Conservation (phyloP, 768 basidiomycete genomes). For the Rubroboletus pulcherrimus region DNA sequence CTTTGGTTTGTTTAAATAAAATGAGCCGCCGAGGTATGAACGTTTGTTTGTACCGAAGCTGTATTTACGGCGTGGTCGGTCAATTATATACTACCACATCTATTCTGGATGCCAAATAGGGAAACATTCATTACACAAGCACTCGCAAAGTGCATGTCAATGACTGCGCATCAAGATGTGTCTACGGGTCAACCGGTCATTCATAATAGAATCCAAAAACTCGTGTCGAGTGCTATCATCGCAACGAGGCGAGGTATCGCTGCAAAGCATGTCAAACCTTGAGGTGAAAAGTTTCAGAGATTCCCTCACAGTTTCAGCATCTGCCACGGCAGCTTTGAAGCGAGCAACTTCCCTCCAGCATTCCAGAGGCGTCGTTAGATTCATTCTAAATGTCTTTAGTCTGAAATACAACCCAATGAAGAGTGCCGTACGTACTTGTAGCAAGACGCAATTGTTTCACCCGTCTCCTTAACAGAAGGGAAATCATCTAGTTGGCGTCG, state of each 20-base stretch:
- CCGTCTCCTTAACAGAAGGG: slow-evolving; percentile 52
- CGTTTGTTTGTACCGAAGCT: too few relatives aligned
- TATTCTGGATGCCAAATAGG: too few relatives aligned
- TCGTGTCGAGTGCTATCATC: slow-evolving; percentile 25
- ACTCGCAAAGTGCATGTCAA: neutral
- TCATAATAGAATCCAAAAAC: neutral
- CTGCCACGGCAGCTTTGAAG: slow-evolving; percentile 67
- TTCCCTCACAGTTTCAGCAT: slow-evolving; percentile 60
- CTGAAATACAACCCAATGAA: neutral
- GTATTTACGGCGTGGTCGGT: too few relatives aligned
- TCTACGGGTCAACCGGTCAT: neutral
- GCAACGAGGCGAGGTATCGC: slow-evolving; percentile 63
- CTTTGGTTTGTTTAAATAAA: too few relatives aligned
- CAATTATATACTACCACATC: too few relatives aligned
- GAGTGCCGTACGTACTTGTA: slow-evolving; percentile 50
- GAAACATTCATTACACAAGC: neutral
- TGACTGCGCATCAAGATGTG: neutral
- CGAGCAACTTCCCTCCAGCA: slow-evolving; percentile 70
- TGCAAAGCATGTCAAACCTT: slow-evolving; percentile 26
- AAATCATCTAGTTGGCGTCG: slow-evolving; percentile 52
- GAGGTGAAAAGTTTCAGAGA: slow-evolving; percentile 3
- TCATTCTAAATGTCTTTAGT: slow-evolving; percentile 24
- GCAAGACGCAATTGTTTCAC: slow-evolving; percentile 65
- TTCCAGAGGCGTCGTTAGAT: slow-evolving; percentile 56
- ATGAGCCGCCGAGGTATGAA: too few relatives aligned